A percentile compares a stretch with the other conserved stretches of the same genome.
These are phyloP conservation scores for Pueraria montana DNA, from an alignment of 306 rosid genomes.

Conservation along the genomic window DNA sequence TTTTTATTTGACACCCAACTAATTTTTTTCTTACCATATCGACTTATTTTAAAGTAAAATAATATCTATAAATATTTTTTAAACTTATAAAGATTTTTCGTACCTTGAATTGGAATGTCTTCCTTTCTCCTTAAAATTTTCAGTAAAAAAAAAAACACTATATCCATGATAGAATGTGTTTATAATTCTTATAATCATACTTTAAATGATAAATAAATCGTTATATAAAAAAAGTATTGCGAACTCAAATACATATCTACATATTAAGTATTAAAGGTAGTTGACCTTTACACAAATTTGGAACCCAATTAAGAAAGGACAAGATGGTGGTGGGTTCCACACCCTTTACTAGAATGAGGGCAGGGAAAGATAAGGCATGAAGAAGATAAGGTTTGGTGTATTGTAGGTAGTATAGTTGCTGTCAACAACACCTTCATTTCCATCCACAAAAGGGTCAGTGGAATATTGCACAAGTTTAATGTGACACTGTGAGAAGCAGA, in stretches of 20 bases:
- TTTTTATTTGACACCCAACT: too few relatives aligned
- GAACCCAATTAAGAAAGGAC: not conserved
- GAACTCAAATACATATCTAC: not conserved
- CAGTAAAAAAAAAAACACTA: too few relatives aligned
- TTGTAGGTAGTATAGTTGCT: not conserved
- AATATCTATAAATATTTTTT: too few relatives aligned
- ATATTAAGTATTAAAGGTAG: not conserved
- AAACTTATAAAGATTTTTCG: too few relatives aligned
- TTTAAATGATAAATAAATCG: not conserved
- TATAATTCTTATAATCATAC: not conserved
- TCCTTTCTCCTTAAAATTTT: too few relatives aligned
- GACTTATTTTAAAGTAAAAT: too few relatives aligned
- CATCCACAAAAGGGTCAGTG: conserved; percentile 24
- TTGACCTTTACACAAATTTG: not conserved
- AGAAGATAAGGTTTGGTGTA: conserved; percentile 32
- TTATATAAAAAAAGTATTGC: not conserved
- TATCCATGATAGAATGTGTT: too few relatives aligned
- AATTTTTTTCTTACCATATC: too few relatives aligned
- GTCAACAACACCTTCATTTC: conserved; percentile 27
- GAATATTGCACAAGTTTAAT: not conserved
- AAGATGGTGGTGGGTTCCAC: conserved; percentile 22
- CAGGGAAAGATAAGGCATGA: conserved; percentile 20
- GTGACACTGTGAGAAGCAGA: not conserved
- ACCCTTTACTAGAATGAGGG: not conserved
- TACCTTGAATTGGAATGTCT: too few relatives aligned